These are phyloP conservation scores for Ophiostoma sp. DNA, from an alignment of 2,329 filamentous ascomycete species.

Conservation along the genomic window DNA sequence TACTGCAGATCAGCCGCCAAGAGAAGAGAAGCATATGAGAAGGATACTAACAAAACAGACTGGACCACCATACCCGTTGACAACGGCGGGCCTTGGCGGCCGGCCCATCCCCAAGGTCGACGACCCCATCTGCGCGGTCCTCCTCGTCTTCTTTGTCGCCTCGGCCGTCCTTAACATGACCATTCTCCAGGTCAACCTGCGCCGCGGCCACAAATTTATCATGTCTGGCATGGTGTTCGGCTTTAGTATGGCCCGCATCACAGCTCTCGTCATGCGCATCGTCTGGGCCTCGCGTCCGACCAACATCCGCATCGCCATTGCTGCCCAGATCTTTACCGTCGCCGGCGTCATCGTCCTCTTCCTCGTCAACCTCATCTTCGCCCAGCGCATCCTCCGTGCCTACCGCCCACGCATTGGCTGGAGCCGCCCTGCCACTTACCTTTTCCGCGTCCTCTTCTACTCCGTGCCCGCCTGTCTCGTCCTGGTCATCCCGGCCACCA, in stretches of 20 bases:
- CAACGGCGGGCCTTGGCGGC: conserved; percentile 50
- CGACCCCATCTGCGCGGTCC: conserved; percentile 57
- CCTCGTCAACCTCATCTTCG: conserved; percentile 70
- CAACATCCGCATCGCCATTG: conserved; percentile 44
- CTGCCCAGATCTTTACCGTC: conserved; percentile 64
- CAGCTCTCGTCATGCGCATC: conserved; percentile 48
- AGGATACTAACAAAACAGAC: not conserved
- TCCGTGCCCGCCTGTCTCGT: conserved; percentile 54
- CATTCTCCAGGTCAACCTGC: conserved; percentile 50
- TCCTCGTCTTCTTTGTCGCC: conserved; percentile 53
- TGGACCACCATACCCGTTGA: conserved; percentile 39
- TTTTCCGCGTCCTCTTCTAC: conserved; percentile 54
- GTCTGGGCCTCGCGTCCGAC: conserved; percentile 45
- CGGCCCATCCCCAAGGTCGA: conserved; percentile 54
- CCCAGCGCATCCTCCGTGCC: conserved; percentile 68
- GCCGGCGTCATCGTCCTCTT: conserved; percentile 71
- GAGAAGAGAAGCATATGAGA: too few relatives aligned
- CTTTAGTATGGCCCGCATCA: conserved; percentile 52
- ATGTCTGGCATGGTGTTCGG: conserved; percentile 54
- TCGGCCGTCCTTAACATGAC: conserved; percentile 54
- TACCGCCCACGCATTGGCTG: conserved; percentile 67
- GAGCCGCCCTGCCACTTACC: conserved; percentile 46
- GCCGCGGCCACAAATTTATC: conserved; percentile 52
- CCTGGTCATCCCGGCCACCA: conserved; percentile 59
- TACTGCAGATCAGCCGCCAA: not conserved